phyloP scores from a whole-genome alignment of 1,284 basidiomycete genomes.

The Xerocomus nothofagi region DNA sequence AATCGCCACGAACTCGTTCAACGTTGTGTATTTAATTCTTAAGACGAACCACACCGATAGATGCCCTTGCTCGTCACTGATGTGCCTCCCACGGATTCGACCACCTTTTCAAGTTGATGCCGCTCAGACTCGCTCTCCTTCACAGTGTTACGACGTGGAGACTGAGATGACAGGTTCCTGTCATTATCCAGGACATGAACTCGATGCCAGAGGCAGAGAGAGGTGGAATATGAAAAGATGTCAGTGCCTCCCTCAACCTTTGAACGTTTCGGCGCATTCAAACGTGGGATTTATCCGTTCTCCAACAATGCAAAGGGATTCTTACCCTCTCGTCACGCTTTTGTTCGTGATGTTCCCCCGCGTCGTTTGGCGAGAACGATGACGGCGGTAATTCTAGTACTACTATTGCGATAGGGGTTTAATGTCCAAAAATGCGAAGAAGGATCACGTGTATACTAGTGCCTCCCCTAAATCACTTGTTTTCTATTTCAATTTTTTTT shows the following conservation, averaged over 20 bases:
- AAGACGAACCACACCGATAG: not conserved
- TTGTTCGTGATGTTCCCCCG: slow-evolving; percentile 4
- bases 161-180: not conserved
- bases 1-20: not conserved
- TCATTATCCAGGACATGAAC: no score
- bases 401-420: not conserved
- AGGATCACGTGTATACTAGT: not conserved
- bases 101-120: not conserved
- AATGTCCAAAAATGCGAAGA: not conserved
- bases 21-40: not conserved
- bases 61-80: not conserved
- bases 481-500: not conserved
- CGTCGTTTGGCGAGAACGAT: not conserved
- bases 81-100: no score
- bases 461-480: slow-evolving; percentile 12
- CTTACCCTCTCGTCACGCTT: slow-evolving; percentile 2
- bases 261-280: not conserved
- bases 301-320: not conserved
- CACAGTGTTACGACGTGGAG: not conserved
- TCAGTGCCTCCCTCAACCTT: not conserved
- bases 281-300: not conserved
- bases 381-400: not conserved
- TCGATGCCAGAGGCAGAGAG: not conserved
- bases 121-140: not conserved
- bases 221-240: slow-evolving; percentile 2